phyloP scores from a whole-genome alignment of 768 basidiomycete genomes.

The Rhodocollybia butyracea region DNA sequence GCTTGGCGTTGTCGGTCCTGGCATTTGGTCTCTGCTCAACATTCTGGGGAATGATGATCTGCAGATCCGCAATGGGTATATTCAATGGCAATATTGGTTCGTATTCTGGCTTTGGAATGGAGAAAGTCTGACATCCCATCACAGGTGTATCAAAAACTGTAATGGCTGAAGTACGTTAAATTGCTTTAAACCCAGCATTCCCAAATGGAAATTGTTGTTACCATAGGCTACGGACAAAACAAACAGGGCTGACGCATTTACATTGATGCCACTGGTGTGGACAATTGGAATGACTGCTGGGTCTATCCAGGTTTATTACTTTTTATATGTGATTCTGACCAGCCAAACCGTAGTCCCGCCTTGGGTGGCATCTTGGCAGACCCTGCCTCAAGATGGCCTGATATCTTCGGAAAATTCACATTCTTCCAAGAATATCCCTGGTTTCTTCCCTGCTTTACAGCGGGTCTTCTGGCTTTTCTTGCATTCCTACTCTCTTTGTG shows the following conservation, averaged over 20 bases:
- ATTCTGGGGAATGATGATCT: slow-evolving; percentile 21
- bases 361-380: slow-evolving; percentile 31
- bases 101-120: not conserved
- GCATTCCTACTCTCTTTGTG: slow-evolving; percentile 18
- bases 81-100: slow-evolving; percentile 30
- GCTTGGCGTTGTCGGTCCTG: slow-evolving; percentile 22
- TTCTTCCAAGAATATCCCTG: slow-evolving; percentile 30
- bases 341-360: slow-evolving; percentile 14
- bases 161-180: slow-evolving; percentile 23
- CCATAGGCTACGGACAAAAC: slow-evolving; percentile 23
- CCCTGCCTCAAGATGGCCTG: slow-evolving; percentile 24
- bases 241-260: slow-evolving; percentile 24
- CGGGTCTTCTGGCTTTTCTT: slow-evolving; percentile 19
- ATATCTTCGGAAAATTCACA: slow-evolving; percentile 17
- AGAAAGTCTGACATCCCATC: not conserved
- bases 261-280: slow-evolving; percentile 27
- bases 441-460: slow-evolving; percentile 31
- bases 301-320: slow-evolving; percentile 9
- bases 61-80: slow-evolving; percentile 22
- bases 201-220: not conserved
- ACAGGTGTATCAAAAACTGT: slow-evolving; percentile 25
- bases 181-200: not conserved
- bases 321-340: not conserved
- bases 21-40: slow-evolving; percentile 25
- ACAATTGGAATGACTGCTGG: slow-evolving; percentile 21